Evolutionary conservation across 768 basidiomycete species (phyloP).

Genomic region (Tylopilus sp.): DNA sequence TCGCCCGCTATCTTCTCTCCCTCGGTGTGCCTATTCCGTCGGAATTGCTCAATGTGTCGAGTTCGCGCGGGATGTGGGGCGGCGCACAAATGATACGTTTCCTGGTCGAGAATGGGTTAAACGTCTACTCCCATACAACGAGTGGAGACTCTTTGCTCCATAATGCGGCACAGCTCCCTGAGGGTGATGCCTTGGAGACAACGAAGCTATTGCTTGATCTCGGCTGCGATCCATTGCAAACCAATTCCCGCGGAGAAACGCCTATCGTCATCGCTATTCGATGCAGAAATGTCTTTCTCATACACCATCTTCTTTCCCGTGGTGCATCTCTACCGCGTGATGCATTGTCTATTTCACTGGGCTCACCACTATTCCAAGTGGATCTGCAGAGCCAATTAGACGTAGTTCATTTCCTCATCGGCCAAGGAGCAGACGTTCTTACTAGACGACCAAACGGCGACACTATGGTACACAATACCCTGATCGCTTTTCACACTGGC

Average conservation of each 20-base stretch:
- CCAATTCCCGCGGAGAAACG: neutral
- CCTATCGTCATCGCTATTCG: neutral
- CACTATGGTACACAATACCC: neutral
- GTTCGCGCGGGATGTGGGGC: no score
- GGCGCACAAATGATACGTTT: neutral
- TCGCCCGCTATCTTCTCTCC: neutral
- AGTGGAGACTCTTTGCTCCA: neutral
- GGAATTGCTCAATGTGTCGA: neutral
- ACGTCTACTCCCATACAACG: neutral
- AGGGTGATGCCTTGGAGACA: neutral
- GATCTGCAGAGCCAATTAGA: no score
- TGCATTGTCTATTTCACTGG: neutral
- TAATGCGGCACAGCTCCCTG: neutral
- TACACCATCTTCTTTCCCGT: neutral
- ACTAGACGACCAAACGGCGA: neutral
- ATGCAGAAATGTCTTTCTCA: neutral
- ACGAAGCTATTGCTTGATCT: neutral
- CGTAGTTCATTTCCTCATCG: neutral
- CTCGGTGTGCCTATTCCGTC: neutral
- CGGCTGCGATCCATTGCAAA: neutral
- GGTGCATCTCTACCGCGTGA: neutral
- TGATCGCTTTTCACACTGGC: neutral
- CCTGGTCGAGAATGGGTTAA: neutral
- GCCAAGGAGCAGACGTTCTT: neutral
- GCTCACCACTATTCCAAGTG: neutral